These are phyloP conservation scores for Neoscytalidium dimidiatum DNA, from an alignment of 2,329 filamentous ascomycete genomes.

Conservation along the genomic window DNA sequence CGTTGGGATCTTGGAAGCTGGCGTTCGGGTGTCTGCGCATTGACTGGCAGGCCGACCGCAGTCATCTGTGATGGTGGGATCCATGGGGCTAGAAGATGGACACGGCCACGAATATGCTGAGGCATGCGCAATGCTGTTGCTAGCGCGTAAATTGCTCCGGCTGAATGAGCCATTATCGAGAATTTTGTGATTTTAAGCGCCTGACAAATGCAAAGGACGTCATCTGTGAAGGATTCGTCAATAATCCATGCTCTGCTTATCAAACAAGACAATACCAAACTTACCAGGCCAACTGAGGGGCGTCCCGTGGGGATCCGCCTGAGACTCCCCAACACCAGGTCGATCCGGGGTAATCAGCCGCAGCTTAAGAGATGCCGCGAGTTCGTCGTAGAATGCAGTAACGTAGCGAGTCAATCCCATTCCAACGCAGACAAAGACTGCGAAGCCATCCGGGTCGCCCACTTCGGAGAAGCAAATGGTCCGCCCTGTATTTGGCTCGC, in stretches of 20 bases:
- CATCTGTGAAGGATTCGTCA: conserved; percentile 51
- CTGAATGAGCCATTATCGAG: conserved; percentile 92
- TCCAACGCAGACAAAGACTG: conserved; percentile 93
- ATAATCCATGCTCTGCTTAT: conserved; percentile 29
- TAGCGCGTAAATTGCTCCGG: conserved; percentile 95
- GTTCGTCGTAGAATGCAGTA: conserved; percentile 94
- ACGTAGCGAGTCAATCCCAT: conserved; percentile 97
- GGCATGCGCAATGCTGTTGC: conserved; percentile 95
- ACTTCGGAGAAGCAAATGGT: conserved; percentile 96
- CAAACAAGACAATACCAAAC: conserved; percentile 37
- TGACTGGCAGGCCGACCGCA: conserved; percentile 63
- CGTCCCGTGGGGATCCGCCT: conserved; percentile 79
- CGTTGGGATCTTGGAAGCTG: conserved; percentile 89
- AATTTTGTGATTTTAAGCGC: conserved; percentile 91
- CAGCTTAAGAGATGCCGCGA: conserved; percentile 83
- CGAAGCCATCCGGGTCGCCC: conserved; percentile 85
- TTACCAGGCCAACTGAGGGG: conserved; percentile 92
- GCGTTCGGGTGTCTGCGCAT: conserved; percentile 70
- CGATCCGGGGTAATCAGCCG: conserved; percentile 92
- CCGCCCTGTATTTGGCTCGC: conserved; percentile 81
- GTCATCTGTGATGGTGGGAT: conserved; percentile 74
- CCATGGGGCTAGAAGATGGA: conserved; percentile 94
- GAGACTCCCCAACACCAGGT: conserved; percentile 90
- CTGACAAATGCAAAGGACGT: conserved; percentile 93
- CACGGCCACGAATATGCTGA: conserved; percentile 89